Conservation (phyloP, 352 stramenopile genomes). For the Phytophthora ohioensis region DNA sequence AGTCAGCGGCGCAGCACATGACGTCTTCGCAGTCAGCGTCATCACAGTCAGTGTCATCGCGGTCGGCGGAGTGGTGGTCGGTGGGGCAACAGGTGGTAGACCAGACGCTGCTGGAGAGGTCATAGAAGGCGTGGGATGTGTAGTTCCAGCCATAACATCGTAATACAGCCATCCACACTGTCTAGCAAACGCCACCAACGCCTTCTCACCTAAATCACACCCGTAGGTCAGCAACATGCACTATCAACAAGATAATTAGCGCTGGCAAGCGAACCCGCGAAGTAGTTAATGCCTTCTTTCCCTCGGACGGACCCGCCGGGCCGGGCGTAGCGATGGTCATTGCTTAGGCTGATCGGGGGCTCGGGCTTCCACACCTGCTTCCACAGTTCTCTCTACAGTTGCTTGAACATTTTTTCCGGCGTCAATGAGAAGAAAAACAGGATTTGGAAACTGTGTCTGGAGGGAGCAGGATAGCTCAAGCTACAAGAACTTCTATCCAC, state of each 20-base stretch:
- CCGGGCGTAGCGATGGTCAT: conserved; percentile 3
- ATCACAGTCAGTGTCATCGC: too few relatives aligned
- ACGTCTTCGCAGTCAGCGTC: too few relatives aligned
- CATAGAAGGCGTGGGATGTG: not conserved
- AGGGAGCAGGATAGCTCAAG: not conserved
- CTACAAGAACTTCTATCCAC: conserved; percentile 10
- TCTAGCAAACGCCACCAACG: not conserved
- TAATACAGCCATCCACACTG: not conserved
- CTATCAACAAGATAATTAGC: not conserved
- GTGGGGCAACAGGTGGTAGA: too few relatives aligned
- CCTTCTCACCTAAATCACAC: conserved; percentile 1
- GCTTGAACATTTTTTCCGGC: conserved; percentile 1
- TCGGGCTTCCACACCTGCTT: conserved; percentile 4
- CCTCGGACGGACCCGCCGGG: not conserved
- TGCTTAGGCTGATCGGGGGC: not conserved
- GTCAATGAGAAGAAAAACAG: not conserved
- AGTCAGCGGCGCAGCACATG: too few relatives aligned
- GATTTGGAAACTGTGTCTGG: not conserved
- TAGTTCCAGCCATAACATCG: not conserved
- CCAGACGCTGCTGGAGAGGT: not conserved
- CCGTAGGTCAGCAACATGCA: not conserved
- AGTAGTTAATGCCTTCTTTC: not conserved
- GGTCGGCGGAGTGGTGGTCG: too few relatives aligned
- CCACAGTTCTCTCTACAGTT: conserved; percentile 1
- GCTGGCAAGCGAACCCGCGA: conserved; percentile 1